Percentiles rank a stretch among this genome's conserved stretches.
These are phyloP conservation scores for Leccinum broughii DNA, from an alignment of 768 basidiomycete species.

Conservation along the genomic window DNA sequence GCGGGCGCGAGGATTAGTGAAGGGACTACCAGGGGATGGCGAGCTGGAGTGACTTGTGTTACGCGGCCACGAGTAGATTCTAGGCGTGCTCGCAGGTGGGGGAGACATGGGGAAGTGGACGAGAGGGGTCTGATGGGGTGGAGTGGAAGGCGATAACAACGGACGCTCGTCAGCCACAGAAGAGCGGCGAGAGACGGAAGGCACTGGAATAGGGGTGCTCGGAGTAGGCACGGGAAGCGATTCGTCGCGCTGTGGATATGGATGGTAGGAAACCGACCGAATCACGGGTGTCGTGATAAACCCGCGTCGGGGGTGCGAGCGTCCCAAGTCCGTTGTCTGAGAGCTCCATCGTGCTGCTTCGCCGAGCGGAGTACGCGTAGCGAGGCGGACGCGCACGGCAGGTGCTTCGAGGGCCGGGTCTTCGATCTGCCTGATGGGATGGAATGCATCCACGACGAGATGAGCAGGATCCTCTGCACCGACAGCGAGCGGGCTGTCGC, in stretches of 20 bases:
- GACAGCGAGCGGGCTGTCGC: slow-evolving; percentile 50
- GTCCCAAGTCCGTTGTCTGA: slow-evolving; percentile 5
- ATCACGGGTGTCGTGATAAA: not conserved
- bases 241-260: slow-evolving; percentile 7
- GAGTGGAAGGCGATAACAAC: slow-evolving; percentile 31
- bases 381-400: slow-evolving; percentile 26
- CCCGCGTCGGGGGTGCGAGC: slow-evolving; percentile 9
- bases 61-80: slow-evolving; percentile 56
- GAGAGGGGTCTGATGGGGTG: slow-evolving; percentile 28
- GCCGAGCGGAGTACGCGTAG: slow-evolving; percentile 13
- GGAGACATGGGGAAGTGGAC: slow-evolving; percentile 46
- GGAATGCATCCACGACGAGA: slow-evolving; percentile 41
- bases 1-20: slow-evolving; percentile 59
- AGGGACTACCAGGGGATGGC: slow-evolving; percentile 41
- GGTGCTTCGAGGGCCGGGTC: slow-evolving; percentile 10
- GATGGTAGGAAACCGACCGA: not conserved
- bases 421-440: slow-evolving; percentile 24
- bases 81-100: slow-evolving; percentile 54
- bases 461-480: slow-evolving; percentile 43
- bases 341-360: slow-evolving; percentile 10
- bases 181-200: slow-evolving; percentile 23
- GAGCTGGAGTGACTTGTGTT: slow-evolving; percentile 37
- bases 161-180: slow-evolving; percentile 21
- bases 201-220: slow-evolving; percentile 34
- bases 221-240: slow-evolving; percentile 20